A percentile compares a stretch with the other conserved stretches of the same genome.
Conservation (phyloP, 192 early-diverging fungal species). For the Coemansia sp. region DNA sequence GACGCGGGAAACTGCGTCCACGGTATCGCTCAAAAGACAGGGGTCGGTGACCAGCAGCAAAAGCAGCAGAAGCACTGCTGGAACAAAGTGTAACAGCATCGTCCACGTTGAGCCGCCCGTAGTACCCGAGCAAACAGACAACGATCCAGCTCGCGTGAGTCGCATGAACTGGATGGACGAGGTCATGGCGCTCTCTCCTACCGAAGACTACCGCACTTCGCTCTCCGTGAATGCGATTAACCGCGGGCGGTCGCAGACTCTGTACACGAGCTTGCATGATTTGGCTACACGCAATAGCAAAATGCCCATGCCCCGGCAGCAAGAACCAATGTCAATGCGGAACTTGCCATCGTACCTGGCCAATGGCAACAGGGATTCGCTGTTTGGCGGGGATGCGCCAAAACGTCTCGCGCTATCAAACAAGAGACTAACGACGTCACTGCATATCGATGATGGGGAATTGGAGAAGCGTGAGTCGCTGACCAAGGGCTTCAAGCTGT, state of each 20-base stretch:
- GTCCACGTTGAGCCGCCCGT: background rate
- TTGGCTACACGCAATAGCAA: slow-evolving; percentile 44
- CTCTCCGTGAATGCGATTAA: slow-evolving; percentile 12
- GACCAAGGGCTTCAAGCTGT: slow-evolving; percentile 10
- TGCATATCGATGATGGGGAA: slow-evolving; percentile 11
- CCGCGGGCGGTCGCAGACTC: background rate
- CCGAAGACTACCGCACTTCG: slow-evolving; percentile 30
- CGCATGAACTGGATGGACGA: slow-evolving; percentile 47
- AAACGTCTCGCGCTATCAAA: background rate
- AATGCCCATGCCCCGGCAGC: slow-evolving; percentile 5
- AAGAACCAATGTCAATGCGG: slow-evolving; percentile 1
- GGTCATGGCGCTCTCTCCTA: slow-evolving; percentile 42
- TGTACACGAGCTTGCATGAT: slow-evolving; percentile 27
- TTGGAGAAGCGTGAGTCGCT: slow-evolving; percentile 14
- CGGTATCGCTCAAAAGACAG: background rate
- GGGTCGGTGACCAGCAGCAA: background rate
- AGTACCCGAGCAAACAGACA: background rate
- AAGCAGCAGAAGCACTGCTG: background rate
- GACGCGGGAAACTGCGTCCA: background rate
- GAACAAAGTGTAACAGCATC: background rate
- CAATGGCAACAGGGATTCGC: background rate
- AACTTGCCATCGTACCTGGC: slow-evolving; percentile 18
- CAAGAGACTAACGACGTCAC: slow-evolving; percentile 17
- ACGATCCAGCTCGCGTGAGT: slow-evolving; percentile 21
- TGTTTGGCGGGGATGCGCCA: background rate